Evolutionary conservation across 1,284 basidiomycete genomes (phyloP), one percentile per base, ranked within the genome.

Genomic region (Kalmanozyma brasiliensis): DNA sequence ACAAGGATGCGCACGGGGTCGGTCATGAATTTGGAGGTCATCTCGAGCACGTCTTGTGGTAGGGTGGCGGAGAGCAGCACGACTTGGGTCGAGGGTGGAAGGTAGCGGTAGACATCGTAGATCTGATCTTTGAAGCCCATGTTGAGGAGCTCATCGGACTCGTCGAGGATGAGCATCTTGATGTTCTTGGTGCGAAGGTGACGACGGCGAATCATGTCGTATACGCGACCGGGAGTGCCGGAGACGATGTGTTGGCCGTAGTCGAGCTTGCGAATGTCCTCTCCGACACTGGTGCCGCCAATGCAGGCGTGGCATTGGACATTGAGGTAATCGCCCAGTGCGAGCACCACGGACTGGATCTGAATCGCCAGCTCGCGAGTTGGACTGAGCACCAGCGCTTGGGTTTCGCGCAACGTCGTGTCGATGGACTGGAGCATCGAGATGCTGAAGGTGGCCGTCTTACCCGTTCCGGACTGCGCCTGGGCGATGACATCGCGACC

Each of bases 11-110:
- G 91, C 77, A 98, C 92, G 20, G 93, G 94, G 83, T 99, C 95
- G 45, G 93, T 97, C 96, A 98, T 99, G 86, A 98, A 99, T 85
- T 98, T 98, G 49, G 93, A 97, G 20, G 96, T 98, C 92, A 99
- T 97, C 86, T 99, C 96, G 80, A 98, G 85, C 22, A 99, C 95
- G 82, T 99, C 96, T 81, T 96, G 93, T 0, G 95, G 95, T 43
- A 98, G 86, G 7, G 95, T 98, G 20, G 95, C 94, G 73, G 92
- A 95, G 65, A 98, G 88, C 30, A 98, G 87, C 30, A 98, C 94
- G 43, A 99, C 96, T 84, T 98, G 95, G 2, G 96, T 98, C 40
- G 94, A 94, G 7, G 95, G 95, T 19, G 96, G 96, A 23, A 99
- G 90, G 84, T 97, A 97, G 59, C 94, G 92, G 84, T 97, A 98